Conservation (phyloP, 495 filamentous ascomycete species). For the Penicillium soppii region DNA sequence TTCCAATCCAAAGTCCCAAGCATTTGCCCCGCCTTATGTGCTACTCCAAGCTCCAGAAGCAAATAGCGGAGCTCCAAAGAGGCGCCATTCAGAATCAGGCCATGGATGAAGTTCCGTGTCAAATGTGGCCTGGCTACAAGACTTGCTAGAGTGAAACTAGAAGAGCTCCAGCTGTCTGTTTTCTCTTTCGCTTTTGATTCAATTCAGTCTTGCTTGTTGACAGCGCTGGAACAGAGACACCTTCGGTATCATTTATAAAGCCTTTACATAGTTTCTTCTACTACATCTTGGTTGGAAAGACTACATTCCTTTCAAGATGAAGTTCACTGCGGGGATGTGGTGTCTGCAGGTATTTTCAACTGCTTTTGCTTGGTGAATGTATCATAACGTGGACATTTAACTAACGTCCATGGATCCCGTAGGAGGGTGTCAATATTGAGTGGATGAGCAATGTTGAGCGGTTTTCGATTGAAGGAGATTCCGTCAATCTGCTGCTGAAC, state of each 20-base stretch:
- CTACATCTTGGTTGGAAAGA: not conserved
- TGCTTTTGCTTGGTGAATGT: not conserved
- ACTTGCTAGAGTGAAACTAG: not conserved
- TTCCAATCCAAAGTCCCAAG: not conserved
- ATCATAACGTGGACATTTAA: not conserved
- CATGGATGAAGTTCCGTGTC: constrained; percentile 24
- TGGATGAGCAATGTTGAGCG: constrained; percentile 52
- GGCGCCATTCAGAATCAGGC: constrained; percentile 9
- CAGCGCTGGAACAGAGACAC: not conserved
- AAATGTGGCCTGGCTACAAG: constrained; percentile 13
- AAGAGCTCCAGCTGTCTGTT: not conserved
- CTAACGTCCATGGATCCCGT: not conserved
- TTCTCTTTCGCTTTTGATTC: not conserved
- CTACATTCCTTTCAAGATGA: constrained; percentile 28
- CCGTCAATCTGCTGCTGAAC: constrained; percentile 40
- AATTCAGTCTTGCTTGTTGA: not conserved
- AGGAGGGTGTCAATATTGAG: constrained; percentile 43
- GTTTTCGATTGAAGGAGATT: constrained; percentile 31
- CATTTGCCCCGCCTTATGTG: constrained; percentile 10
- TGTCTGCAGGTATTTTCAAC: constrained; percentile 29
- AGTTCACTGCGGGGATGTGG: constrained; percentile 49
- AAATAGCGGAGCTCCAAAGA: not conserved
- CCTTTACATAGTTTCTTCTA: not conserved
- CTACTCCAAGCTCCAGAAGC: constrained; percentile 1
- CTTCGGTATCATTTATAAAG: not conserved